These are phyloP conservation scores for Brassica incana DNA, from an alignment of 345 rosid genomes.

Conservation along the genomic window DNA sequence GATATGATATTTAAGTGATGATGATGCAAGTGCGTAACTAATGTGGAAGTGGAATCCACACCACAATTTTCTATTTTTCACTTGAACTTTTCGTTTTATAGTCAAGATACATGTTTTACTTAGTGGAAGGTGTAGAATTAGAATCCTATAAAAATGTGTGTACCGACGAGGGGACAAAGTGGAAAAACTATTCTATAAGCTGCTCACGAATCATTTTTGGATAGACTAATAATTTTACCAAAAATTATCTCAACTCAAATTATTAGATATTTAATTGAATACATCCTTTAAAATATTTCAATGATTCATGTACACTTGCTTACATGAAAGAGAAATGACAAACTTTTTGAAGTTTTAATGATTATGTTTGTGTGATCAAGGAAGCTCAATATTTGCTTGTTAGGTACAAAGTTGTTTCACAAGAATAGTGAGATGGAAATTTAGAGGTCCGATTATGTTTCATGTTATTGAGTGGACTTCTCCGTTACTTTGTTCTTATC, in stretches of 20 bases:
- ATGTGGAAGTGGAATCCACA: conserved; percentile 30
- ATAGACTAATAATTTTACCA: not conserved
- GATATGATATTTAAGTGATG: conserved; percentile 1
- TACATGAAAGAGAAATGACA: not conserved
- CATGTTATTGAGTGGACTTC: conserved; percentile 25
- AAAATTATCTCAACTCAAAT: not conserved
- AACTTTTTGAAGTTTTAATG: conserved; percentile 4
- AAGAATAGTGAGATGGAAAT: conserved; percentile 27
- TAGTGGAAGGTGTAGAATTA: conserved; percentile 33
- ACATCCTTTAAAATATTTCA: not conserved
- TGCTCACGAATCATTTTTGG: not conserved
- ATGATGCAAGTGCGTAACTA: not conserved
- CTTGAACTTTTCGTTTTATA: not conserved
- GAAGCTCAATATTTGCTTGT: conserved; percentile 20
- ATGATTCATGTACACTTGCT: not conserved
- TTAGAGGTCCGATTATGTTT: conserved; percentile 32
- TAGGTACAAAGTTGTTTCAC: conserved; percentile 35
- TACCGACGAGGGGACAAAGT: conserved; percentile 28
- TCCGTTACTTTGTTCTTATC: not conserved
- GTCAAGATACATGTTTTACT: not conserved
- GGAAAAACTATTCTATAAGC: conserved; percentile 7
- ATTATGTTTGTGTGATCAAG: conserved; percentile 17
- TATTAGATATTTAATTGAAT: not conserved
- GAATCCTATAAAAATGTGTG: conserved; percentile 19
- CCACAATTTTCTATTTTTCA: not conserved